Evolutionary conservation across 176 grass and related monocot species (phyloP).

Genomic region (Saccharum spontaneum): DNA sequence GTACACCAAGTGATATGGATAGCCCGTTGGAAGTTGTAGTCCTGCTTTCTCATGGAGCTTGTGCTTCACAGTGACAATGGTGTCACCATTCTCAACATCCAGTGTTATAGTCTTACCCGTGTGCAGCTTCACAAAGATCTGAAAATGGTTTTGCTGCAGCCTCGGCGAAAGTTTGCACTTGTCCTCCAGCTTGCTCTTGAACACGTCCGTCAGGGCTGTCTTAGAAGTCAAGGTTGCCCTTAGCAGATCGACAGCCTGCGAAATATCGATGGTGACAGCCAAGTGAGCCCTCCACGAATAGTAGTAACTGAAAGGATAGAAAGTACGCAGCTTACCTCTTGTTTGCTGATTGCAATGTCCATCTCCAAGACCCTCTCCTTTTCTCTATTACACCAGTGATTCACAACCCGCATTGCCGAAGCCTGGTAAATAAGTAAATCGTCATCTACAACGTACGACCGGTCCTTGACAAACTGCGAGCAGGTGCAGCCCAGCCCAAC

Average conservation of each 20-base stretch:
- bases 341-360: not conserved
- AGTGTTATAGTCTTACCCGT: not conserved
- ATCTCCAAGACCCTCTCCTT: not conserved
- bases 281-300: not conserved
- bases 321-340: not conserved
- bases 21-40: not conserved
- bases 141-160: not conserved
- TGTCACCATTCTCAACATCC: not conserved
- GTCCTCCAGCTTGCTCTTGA: not conserved
- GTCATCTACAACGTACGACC: not conserved
- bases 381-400: not conserved
- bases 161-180: not conserved
- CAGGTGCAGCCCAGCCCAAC: not conserved
- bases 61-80: not conserved
- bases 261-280: not conserved
- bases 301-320: not conserved
- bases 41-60: not conserved
- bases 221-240: not conserved
- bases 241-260: not conserved
- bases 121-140: not conserved
- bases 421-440: not conserved
- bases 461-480: not conserved
- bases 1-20: not conserved
- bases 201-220: conserved; percentile 12
- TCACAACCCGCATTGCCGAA: not conserved